These are phyloP conservation scores for Gaertneriomyces sp. DNA, from an alignment of 192 early-diverging fungal species.

Conservation along the genomic window DNA sequence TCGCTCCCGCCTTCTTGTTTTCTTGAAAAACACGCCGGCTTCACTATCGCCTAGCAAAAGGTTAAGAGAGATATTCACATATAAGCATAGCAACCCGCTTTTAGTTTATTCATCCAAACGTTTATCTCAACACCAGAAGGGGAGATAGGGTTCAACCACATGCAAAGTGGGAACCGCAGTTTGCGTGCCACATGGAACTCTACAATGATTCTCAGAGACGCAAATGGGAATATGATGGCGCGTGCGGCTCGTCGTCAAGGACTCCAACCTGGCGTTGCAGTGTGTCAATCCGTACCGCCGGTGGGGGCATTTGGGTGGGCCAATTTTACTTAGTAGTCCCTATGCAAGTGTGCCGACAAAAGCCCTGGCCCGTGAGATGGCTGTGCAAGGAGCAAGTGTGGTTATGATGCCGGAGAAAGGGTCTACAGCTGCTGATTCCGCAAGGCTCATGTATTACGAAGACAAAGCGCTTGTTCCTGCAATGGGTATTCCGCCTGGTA, in stretches of 20 bases:
- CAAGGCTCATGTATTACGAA: neutral
- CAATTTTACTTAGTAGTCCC: neutral
- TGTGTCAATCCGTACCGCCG: neutral
- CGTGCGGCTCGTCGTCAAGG: no score
- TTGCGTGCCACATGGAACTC: no score
- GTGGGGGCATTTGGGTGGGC: neutral
- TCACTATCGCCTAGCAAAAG: no score
- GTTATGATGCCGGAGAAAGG: conserved; percentile 9
- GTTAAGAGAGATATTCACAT: no score
- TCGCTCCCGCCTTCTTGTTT: no score
- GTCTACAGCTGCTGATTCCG: neutral
- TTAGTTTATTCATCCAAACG: no score
- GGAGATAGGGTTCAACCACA: neutral
- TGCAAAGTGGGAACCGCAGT: conserved; percentile 1
- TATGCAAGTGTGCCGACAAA: conserved; percentile 4
- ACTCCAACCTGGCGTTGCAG: no score
- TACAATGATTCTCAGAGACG: no score
- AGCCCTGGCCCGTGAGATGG: conserved; percentile 3
- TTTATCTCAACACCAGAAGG: no score
- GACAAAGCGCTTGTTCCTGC: neutral
- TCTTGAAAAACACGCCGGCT: no score
- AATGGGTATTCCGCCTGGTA: neutral
- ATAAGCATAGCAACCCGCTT: no score
- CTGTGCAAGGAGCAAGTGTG: conserved; percentile 1
- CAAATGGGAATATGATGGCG: no score